phyloP scores from a whole-genome alignment of 2,329 filamentous ascomycete genomes.

The Verticillium tricorpus region DNA sequence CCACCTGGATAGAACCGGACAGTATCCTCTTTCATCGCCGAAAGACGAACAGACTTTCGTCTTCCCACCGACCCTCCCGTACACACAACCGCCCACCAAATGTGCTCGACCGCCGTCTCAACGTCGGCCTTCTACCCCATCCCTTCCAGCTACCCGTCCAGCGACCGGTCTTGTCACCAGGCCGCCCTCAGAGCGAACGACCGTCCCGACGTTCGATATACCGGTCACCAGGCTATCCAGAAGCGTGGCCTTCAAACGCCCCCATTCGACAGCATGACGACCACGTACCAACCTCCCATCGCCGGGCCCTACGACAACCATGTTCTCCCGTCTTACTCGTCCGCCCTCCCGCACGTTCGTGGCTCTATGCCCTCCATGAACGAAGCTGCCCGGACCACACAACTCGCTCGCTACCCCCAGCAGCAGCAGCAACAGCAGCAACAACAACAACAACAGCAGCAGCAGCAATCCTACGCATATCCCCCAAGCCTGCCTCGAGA shows the following conservation, averaged over 20 bases:
- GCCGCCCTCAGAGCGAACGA: slow-evolving; percentile 2
- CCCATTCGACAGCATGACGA: slow-evolving; percentile 48
- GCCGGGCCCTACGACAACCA: slow-evolving; percentile 43
- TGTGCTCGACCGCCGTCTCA: slow-evolving; percentile 17
- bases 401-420: slow-evolving; percentile 26
- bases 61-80: slow-evolving; percentile 1
- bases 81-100: slow-evolving; percentile 7
- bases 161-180: slow-evolving; percentile 6
- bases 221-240: slow-evolving; percentile 18
- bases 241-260: slow-evolving; percentile 44
- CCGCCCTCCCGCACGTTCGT: slow-evolving; percentile 25
- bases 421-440: slow-evolving; percentile 8
- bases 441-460: slow-evolving; percentile 13
- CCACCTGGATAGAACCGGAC: neutral
- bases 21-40: neutral
- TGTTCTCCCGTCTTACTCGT: slow-evolving; percentile 35
- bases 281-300: slow-evolving; percentile 42
- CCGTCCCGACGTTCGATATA: slow-evolving; percentile 4
- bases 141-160: slow-evolving; percentile 10
- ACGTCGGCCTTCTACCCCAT: slow-evolving; percentile 12
- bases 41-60: neutral
- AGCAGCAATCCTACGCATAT: slow-evolving; percentile 10
- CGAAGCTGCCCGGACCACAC: slow-evolving; percentile 25
- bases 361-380: slow-evolving; percentile 25
- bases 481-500: slow-evolving; percentile 11